Base-by-base conservation (phyloP, 306 rosid species). In the Gastrolobium bilobum region DNA sequence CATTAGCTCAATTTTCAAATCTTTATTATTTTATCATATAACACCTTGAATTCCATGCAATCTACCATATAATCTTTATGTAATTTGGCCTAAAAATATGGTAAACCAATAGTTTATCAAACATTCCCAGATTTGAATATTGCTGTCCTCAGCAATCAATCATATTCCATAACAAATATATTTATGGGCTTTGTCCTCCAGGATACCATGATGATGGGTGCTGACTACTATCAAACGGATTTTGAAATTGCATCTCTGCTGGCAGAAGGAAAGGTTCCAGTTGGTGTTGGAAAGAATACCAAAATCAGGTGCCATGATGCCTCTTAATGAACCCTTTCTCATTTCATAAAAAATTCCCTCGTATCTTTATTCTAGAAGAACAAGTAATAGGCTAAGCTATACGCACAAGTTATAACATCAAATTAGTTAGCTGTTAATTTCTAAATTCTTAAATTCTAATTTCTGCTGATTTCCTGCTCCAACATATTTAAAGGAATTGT, bases 131-230 rank as follows among this genome's bases (percentile, higher is more conserved):
- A n/a, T n/a, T n/a, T n/a, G n/a, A n/a, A n/a, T n/a, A n/a, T n/a
- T n/a, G n/a, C n/a, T n/a, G n/a, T n/a, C n/a, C n/a, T n/a, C n/a
- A n/a, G n/a, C n/a, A n/a, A n/a, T n/a, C n/a, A n/a, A n/a, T n/a
- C n/a, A n/a, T n/a, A n/a, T n/a, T n/a, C 14, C 20, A 13, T 3
- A 57, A 75, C 74, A 15, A 59, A 66, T 29, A 64, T 65, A 50
- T 53, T 33, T 67, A 31, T 83, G 72, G 13, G 39, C 43, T 63
- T 53, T 78, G 42, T 2, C 43, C 61, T 84, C 38, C 82, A 94
- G 98, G 94, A 91, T 78, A 91, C 98, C 35, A 91, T 94, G 97
- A 94, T 94, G 98, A 94, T 94, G 96, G 98, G 98, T 54, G 98
- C 98, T 51, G 98, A 94, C 64, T 87, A 84, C 75, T 94, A 94